Conservation (phyloP, 495 filamentous ascomycete genomes). For the Sordaria brevicollis region DNA sequence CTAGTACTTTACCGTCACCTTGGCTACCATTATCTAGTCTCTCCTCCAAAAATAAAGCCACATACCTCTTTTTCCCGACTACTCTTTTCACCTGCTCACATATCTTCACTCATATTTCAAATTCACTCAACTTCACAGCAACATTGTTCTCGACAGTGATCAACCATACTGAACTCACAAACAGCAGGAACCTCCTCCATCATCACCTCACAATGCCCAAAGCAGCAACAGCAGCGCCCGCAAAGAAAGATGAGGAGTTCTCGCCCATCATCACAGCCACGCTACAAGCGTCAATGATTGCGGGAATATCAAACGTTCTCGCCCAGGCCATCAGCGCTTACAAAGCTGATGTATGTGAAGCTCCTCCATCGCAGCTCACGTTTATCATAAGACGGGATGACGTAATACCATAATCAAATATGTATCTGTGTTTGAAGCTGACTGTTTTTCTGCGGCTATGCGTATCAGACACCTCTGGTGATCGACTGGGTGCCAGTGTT, state of each 20-base stretch:
- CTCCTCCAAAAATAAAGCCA: not conserved
- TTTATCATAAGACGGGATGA: not conserved
- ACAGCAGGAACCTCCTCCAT: not conserved
- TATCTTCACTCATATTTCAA: not conserved
- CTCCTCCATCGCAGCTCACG: not conserved
- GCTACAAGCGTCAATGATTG: constrained; percentile 60
- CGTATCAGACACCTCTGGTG: constrained; percentile 34
- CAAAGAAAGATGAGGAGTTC: constrained; percentile 2
- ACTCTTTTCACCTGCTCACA: not conserved
- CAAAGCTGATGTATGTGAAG: constrained; percentile 45
- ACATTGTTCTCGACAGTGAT: not conserved
- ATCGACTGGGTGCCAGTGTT: constrained; percentile 56
- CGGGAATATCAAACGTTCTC: constrained; percentile 66
- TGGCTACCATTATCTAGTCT: not conserved
- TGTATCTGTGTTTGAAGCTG: constrained; percentile 21
- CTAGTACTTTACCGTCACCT: not conserved
- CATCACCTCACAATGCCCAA: not conserved
- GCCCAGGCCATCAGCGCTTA: constrained; percentile 71
- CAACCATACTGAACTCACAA: not conserved
- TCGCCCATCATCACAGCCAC: constrained; percentile 55
- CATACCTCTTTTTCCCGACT: not conserved
- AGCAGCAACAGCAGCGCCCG: not conserved
- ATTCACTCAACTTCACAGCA: not conserved
- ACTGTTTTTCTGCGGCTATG: constrained; percentile 10
- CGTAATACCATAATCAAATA: not conserved